Evolutionary conservation across 2,329 filamentous ascomycete genomes (phyloP), one percentile per base, ranked within the genome.

Genomic region (Penicillium sclerotiorum): DNA sequence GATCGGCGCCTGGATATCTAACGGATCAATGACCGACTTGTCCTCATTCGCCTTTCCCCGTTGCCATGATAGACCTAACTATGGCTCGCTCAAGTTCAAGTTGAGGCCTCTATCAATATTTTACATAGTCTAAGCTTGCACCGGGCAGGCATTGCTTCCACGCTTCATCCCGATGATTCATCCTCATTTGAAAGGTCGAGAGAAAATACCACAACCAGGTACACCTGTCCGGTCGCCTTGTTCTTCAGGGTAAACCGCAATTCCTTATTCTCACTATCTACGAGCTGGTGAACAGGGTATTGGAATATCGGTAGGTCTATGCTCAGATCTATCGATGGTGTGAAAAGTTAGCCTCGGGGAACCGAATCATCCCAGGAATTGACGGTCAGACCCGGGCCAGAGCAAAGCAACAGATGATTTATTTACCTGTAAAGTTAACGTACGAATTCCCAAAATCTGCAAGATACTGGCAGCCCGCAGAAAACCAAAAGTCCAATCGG

Each of bases 211-310:
- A 97, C 78, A 38, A 93, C 89, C 23, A 96, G 83, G 61, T 96
- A 89, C 13, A 89, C 80, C 27, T 89, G 81, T 40, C 82, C 82
- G 0, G 89, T 93, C 18, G 78, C 72, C 53, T 83, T 84, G 71
- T 96, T 89, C 67, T 92, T 93, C 65, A 97, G 80, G 50, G 95
- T 90, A 73, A 97, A 96, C 81, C 92, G 92, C 74, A 95, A 82
- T 60, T 85, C 80, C 74, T 95, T 89, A 77, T 89, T 87, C 78
- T 88, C 89, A 67, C 83, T 80, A 62, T 74, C 66, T n/a, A 76
- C 69, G 48, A 73, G 72, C 40, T 69, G 64, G 33, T 63, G 56
- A 40, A 72, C 62, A 48, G 68, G 69, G 37, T 72, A 56, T 13
- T 52, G 56, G 46, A 73, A 69, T 1, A 70, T 68, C 21, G 69